phyloP scores from a whole-genome alignment of 768 basidiomycete genomes.

The Boletus fagicola region DNA sequence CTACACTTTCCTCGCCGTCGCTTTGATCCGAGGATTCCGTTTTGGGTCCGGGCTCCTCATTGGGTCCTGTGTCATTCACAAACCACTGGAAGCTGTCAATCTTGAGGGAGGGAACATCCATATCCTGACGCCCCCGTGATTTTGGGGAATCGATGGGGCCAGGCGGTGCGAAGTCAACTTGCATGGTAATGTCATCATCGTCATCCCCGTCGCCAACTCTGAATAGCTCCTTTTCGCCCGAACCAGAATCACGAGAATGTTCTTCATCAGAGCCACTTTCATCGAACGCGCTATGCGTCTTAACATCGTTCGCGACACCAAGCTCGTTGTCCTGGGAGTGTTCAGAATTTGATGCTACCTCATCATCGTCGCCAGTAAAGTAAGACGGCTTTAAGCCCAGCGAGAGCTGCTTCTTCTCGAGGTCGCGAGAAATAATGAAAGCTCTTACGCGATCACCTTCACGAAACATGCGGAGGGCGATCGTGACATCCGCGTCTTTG shows the following conservation, averaged over 20 bases:
- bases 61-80: slow-evolving; percentile 35
- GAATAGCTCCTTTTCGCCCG: slow-evolving; percentile 23
- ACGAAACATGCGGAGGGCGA: slow-evolving; percentile 79
- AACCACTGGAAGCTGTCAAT: slow-evolving; percentile 77
- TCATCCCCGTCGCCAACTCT: slow-evolving; percentile 15
- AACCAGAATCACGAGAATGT: background rate
- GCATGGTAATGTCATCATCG: slow-evolving; percentile 23
- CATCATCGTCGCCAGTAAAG: slow-evolving; percentile 63
- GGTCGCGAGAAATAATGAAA: slow-evolving; percentile 67
- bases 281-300: slow-evolving; percentile 25
- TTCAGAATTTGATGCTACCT: slow-evolving; percentile 33
- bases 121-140: background rate
- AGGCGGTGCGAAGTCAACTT: slow-evolving; percentile 5
- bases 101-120: slow-evolving; percentile 40
- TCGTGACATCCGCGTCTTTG: slow-evolving; percentile 69
- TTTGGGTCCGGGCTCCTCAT: slow-evolving; percentile 36
- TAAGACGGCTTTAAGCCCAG: slow-evolving; percentile 85
- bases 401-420: slow-evolving; percentile 78
- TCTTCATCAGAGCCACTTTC: slow-evolving; percentile 17
- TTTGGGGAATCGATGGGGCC: background rate
- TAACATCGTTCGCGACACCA: slow-evolving; percentile 33
- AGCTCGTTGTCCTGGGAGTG: slow-evolving; percentile 25
- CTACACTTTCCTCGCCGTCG: slow-evolving; percentile 14
- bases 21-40: slow-evolving; percentile 47
- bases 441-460: slow-evolving; percentile 87